Percentiles rank a stretch among this genome's conserved stretches.
Evolutionary conservation across 306 rosid species (phyloP).

Genomic region (Acacia melanoxylon): DNA sequence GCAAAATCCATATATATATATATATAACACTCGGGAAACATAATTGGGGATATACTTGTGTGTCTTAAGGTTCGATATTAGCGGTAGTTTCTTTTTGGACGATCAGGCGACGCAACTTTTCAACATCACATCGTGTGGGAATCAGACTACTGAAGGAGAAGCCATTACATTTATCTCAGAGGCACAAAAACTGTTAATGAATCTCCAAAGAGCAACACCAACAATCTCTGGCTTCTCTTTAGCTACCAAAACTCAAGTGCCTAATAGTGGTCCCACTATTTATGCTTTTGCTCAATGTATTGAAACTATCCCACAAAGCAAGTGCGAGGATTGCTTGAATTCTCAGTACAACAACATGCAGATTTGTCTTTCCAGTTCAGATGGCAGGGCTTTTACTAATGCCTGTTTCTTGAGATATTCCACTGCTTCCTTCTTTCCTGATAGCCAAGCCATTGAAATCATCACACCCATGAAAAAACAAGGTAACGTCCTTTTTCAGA

Average conservation of each 20-base stretch:
- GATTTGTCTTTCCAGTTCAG: neutral
- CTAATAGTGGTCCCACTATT: neutral
- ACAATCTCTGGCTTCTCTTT: neutral
- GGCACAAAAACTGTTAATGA: neutral
- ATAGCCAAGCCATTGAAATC: neutral
- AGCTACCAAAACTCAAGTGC: neutral
- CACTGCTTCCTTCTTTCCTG: neutral
- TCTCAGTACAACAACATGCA: neutral
- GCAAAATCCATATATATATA: neutral
- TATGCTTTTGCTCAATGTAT: neutral
- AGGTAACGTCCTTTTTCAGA: neutral
- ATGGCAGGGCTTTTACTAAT: neutral
- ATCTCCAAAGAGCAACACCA: neutral
- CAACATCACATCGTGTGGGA: neutral
- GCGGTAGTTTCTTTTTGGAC: neutral
- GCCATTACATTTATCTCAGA: neutral
- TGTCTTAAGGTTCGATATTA: neutral
- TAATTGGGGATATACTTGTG: neutral
- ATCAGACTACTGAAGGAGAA: neutral
- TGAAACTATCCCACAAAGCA: neutral
- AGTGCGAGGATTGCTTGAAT: neutral
- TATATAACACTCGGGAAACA: neutral
- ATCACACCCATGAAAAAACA: neutral
- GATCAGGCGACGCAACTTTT: neutral
- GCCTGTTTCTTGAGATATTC: neutral